Conservation (phyloP, 1,284 basidiomycete species). For the Ustilago cynodontis region DNA sequence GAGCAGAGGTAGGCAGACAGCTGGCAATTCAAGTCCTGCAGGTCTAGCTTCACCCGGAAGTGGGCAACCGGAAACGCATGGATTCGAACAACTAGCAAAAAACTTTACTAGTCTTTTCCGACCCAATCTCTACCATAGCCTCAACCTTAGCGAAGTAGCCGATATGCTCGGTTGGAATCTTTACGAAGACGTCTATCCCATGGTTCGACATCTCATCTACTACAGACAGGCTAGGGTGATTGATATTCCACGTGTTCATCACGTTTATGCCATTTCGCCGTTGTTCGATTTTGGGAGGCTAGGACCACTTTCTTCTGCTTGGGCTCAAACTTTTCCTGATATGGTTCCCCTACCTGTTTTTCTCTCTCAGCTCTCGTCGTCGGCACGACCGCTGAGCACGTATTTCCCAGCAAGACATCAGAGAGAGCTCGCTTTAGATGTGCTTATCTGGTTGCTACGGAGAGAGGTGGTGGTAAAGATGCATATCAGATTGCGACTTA, state of each 20-base stretch:
- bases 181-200: slow-evolving; percentile 85
- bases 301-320: slow-evolving; percentile 76
- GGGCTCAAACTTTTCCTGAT: slow-evolving; percentile 78
- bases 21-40: slow-evolving; percentile 23
- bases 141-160: slow-evolving; percentile 86
- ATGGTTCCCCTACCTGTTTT: slow-evolving; percentile 76
- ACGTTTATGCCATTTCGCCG: slow-evolving; percentile 77
- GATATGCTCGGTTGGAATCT: slow-evolving; percentile 86
- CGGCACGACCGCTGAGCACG: slow-evolving; percentile 40
- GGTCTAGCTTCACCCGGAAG: slow-evolving; percentile 9
- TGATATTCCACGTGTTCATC: slow-evolving; percentile 85
- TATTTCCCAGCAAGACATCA: slow-evolving; percentile 48
- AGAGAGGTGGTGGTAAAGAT: slow-evolving; percentile 85
- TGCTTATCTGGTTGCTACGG: slow-evolving; percentile 92
- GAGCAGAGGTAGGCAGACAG: slow-evolving; percentile 11
- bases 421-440: slow-evolving; percentile 78
- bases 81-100: slow-evolving; percentile 54
- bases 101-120: slow-evolving; percentile 47
- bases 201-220: slow-evolving; percentile 88
- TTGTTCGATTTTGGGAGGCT: slow-evolving; percentile 73
- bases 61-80: slow-evolving; percentile 26
- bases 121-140: slow-evolving; percentile 30
- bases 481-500: slow-evolving; percentile 85
- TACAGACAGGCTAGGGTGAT: slow-evolving; percentile 89
- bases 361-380: slow-evolving; percentile 51